Conservation (phyloP, 352 stramenopile species). For the Globisporangium middletonii region DNA sequence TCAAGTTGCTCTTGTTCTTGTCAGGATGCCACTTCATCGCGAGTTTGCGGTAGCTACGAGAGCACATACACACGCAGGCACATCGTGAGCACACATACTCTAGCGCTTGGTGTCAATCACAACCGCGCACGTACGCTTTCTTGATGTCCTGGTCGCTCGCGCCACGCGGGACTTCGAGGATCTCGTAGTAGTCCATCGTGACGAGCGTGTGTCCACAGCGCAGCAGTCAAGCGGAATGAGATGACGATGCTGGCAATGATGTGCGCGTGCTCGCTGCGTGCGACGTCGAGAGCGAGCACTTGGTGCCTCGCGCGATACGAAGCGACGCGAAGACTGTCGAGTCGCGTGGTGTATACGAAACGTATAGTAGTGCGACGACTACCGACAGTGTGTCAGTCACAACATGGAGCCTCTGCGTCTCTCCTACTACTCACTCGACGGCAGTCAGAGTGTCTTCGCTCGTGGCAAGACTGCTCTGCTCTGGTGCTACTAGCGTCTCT, state of each 20-base stretch:
- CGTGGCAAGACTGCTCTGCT: too few relatives aligned
- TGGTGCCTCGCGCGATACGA: background rate
- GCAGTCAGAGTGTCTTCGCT: background rate
- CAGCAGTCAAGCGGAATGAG: background rate
- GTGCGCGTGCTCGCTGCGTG: background rate
- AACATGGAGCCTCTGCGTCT: too few relatives aligned
- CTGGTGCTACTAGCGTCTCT: too few relatives aligned
- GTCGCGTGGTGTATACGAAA: too few relatives aligned
- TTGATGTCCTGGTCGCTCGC: constrained; percentile 88
- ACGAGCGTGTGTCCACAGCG: background rate
- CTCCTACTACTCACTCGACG: constrained; percentile 1
- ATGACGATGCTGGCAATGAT: background rate
- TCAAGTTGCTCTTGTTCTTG: constrained; percentile 89
- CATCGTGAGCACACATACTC: background rate
- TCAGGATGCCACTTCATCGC: constrained; percentile 94
- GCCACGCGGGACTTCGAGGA: constrained; percentile 79
- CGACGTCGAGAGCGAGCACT: background rate
- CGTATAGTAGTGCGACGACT: too few relatives aligned
- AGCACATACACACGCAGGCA: background rate
- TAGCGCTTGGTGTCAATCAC: too few relatives aligned
- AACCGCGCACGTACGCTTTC: constrained; percentile 65
- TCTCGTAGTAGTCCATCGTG: constrained; percentile 89
- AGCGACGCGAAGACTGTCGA: background rate
- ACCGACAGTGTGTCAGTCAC: too few relatives aligned
- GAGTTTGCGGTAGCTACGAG: constrained; percentile 86